Percentiles rank a stretch among this genome's conserved stretches.
Conservation (phyloP, 2,329 filamentous ascomycete species). For the Sporothrix phasma region DNA sequence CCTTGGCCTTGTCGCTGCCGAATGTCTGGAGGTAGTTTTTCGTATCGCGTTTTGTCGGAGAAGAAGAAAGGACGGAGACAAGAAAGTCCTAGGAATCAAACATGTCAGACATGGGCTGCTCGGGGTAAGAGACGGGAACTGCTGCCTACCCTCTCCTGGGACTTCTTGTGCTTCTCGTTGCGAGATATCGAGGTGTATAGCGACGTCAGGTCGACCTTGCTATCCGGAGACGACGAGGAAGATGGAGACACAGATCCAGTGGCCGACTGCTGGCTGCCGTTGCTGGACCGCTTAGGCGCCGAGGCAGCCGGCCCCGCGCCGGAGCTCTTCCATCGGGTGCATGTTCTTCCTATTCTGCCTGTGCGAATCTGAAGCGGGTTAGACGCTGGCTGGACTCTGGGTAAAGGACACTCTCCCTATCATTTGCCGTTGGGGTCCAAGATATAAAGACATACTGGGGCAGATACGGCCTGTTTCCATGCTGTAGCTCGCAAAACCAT, state of each 20-base stretch:
- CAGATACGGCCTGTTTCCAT: conserved; percentile 32
- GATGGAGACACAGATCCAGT: not conserved
- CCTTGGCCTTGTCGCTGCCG: conserved; percentile 32
- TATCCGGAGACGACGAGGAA: not conserved
- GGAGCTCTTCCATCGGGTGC: conserved; percentile 14
- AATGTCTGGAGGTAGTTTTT: conserved; percentile 87
- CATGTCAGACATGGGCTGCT: conserved; percentile 2
- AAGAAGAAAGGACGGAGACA: conserved; percentile 75
- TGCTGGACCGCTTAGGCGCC: not conserved
- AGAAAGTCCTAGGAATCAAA: conserved; percentile 55
- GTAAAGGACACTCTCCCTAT: not conserved
- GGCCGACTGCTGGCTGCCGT: not conserved
- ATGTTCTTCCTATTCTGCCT: conserved; percentile 13
- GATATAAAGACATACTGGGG: conserved; percentile 23
- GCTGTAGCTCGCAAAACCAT: conserved; percentile 34
- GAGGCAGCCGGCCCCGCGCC: not conserved
- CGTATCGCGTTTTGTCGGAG: conserved; percentile 85
- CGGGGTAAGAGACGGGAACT: too few relatives aligned
- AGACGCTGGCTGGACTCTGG: not conserved
- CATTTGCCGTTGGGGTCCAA: not conserved
- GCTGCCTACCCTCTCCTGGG: conserved; percentile 36
- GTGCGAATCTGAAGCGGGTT: conserved; percentile 9
- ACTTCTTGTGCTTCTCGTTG: conserved; percentile 38
- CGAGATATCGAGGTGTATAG: conserved; percentile 33
- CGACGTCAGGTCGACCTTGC: conserved; percentile 16